Percentiles rank a stretch among this genome's conserved stretches.
Conservation (phyloP, 108 stramenopile species). For the Fragilaria radians region DNA sequence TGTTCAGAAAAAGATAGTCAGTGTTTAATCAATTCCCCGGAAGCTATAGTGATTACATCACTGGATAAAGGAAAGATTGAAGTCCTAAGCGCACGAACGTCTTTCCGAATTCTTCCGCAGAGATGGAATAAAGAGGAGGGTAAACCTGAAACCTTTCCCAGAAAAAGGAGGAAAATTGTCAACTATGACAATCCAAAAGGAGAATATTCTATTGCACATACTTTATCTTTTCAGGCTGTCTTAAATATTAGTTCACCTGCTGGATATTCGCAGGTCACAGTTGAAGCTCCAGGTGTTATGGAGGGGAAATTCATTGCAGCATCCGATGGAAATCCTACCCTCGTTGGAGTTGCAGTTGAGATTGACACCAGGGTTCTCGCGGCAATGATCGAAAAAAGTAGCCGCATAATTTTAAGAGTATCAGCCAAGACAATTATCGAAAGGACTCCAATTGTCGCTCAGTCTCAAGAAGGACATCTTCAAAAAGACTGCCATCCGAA, state of each 20-base stretch:
- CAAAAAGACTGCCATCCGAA: too few species aligned
- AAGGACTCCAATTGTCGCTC: too few species aligned
- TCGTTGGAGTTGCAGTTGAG: constrained; percentile 51
- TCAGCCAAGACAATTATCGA: constrained; percentile 46
- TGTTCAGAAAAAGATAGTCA: constrained; percentile 18
- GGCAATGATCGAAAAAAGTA: constrained; percentile 66
- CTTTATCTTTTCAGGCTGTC: constrained; percentile 31
- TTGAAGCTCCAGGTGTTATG: constrained; percentile 73
- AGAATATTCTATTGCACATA: constrained; percentile 42
- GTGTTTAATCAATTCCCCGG: constrained; percentile 21
- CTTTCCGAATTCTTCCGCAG: constrained; percentile 58
- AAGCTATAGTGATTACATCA: constrained; percentile 27
- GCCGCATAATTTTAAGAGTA: constrained; percentile 59
- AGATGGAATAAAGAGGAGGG: constrained; percentile 3
- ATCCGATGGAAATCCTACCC: constrained; percentile 26
- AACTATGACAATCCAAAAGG: constrained; percentile 30
- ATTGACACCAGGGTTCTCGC: constrained; percentile 75
- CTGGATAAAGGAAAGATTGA: constrained; percentile 29
- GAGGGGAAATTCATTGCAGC: constrained; percentile 54
- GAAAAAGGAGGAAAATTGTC: constrained; percentile 17
- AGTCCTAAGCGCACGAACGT: constrained; percentile 52
- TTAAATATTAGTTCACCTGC: constrained; percentile 49
- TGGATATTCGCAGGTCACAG: constrained; percentile 47
- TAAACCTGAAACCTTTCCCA: background rate
- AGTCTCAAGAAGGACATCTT: too few species aligned